Evolutionary conservation across 306 rosid species (phyloP), one percentile per base, ranked within the genome.

Genomic region (Inga laurina): DNA sequence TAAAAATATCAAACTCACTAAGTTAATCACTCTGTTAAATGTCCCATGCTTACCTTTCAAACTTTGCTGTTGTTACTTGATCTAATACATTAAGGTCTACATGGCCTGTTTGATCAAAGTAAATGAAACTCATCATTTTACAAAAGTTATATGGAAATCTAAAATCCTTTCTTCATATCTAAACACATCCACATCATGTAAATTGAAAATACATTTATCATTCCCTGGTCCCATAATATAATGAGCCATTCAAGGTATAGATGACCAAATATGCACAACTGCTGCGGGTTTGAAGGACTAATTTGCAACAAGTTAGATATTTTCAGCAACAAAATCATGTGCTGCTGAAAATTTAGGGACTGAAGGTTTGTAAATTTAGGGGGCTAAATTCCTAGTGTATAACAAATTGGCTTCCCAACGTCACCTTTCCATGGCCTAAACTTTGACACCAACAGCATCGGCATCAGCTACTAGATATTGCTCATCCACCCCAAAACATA

Each of bases 391-490:
- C 44, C 15, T 65, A 2, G n/a, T 13, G 21, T 2, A 32, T 65
- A 15, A 30, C 2, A 44, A 75, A 27, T 32, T 2, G 43, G 43
- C 19, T 65, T 32, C 39, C 43, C 9, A 34, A 32, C 10, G n/a
- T 65, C 43, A 30, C n/a, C 71, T 30, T 65, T 46, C 48, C 19
- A 46, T 24, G 71, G 68, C 37, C 30, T 19, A 62, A 77, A 46
- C 56, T 39, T 82, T 12, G 37, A 62, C 37, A 24, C 8, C 65
- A 46, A 18, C 44, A 45, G 45, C 75, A 49, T 79, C 34, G 54
- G 46, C 77, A 67, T 82, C 64, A 49, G 18, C 56, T 77, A 56
- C 37, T 46, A 22, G 59, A 75, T 75, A 30, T 52, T 30, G 71
- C 11, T 65, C 22, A 32, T 21, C 45, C 41, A 22, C 64, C 5